A percentile compares a stretch with the other conserved stretches of the same genome.
These are phyloP conservation scores for Ramichloridium luteum DNA, from an alignment of 2,329 filamentous ascomycete species.

Conservation along the genomic window DNA sequence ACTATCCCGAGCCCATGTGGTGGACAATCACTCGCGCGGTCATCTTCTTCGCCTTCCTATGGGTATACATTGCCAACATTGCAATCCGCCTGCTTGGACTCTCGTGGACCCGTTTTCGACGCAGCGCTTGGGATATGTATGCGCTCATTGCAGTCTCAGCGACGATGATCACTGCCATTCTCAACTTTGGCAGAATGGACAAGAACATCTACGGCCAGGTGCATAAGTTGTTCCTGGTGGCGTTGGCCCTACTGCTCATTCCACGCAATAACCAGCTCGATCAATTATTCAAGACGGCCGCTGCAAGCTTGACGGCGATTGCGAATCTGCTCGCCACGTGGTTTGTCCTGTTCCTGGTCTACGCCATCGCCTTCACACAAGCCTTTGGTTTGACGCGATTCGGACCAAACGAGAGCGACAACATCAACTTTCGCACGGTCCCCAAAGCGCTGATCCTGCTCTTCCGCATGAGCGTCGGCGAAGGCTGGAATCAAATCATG, in stretches of 20 bases:
- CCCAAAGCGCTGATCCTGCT: slow-evolving; percentile 87
- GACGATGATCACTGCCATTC: slow-evolving; percentile 67
- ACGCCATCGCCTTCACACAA: slow-evolving; percentile 90
- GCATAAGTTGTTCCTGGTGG: slow-evolving; percentile 89
- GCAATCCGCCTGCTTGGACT: slow-evolving; percentile 74
- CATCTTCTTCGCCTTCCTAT: slow-evolving; percentile 61
- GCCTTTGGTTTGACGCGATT: slow-evolving; percentile 92
- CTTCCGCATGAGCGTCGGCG: slow-evolving; percentile 84
- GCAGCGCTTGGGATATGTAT: slow-evolving; percentile 92
- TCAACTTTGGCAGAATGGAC: slow-evolving; percentile 51
- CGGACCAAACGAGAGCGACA: slow-evolving; percentile 55
- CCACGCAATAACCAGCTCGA: slow-evolving; percentile 94
- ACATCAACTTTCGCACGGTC: slow-evolving; percentile 86
- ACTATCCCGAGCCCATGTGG: slow-evolving; percentile 56
- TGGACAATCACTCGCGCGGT: slow-evolving; percentile 56
- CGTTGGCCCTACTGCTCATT: slow-evolving; percentile 79
- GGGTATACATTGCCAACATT: slow-evolving; percentile 75
- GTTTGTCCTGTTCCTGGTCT: slow-evolving; percentile 93
- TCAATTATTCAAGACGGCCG: slow-evolving; percentile 96
- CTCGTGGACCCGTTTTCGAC: slow-evolving; percentile 81
- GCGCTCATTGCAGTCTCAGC: slow-evolving; percentile 69
- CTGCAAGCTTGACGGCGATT: slow-evolving; percentile 82
- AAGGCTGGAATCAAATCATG: slow-evolving; percentile 96
- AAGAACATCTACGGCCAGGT: slow-evolving; percentile 58
- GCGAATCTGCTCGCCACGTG: slow-evolving; percentile 88